These are phyloP conservation scores for Leishmania aethiopica DNA, from an alignment of 208 protist species.

Conservation along the genomic window DNA sequence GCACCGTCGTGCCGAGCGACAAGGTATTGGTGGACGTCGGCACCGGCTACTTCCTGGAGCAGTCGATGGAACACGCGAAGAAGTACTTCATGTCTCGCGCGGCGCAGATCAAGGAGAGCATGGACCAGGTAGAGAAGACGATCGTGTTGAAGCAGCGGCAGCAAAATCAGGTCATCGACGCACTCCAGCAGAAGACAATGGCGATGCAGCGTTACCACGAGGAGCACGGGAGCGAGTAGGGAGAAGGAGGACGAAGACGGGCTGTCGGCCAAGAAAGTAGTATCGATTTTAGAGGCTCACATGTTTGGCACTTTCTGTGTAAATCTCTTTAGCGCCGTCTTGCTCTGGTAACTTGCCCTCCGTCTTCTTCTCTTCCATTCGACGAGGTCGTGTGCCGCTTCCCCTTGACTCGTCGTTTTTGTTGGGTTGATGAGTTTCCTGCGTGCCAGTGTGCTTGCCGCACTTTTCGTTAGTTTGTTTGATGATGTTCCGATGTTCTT, in stretches of 20 bases:
- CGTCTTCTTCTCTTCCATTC: neutral
- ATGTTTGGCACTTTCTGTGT: neutral
- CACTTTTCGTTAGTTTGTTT: neutral
- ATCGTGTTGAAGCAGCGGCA: slow-evolving; percentile 81
- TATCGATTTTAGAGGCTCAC: neutral
- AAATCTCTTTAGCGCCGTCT: neutral
- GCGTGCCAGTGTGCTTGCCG: neutral
- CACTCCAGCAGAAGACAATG: slow-evolving; percentile 60
- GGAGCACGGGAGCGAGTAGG: slow-evolving; percentile 25
- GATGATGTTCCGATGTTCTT: neutral
- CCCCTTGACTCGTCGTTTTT: neutral
- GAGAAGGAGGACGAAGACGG: neutral
- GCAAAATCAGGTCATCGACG: slow-evolving; percentile 81
- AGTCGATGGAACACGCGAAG: slow-evolving; percentile 70
- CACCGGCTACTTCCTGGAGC: slow-evolving; percentile 88
- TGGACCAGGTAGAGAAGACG: slow-evolving; percentile 75
- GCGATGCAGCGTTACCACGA: slow-evolving; percentile 59
- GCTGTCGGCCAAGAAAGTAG: neutral
- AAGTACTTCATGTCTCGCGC: slow-evolving; percentile 75
- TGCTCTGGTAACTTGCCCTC: too few species aligned
- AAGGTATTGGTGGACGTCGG: slow-evolving; percentile 87
- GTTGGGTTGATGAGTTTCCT: neutral
- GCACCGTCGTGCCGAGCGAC: slow-evolving; percentile 67
- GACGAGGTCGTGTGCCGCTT: neutral
- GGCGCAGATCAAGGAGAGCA: slow-evolving; percentile 81